A percentile compares a stretch with the other conserved stretches of the same genome.
Evolutionary conservation across 768 basidiomycete genomes (phyloP).

Genomic region (Tephrocybe rancida): DNA sequence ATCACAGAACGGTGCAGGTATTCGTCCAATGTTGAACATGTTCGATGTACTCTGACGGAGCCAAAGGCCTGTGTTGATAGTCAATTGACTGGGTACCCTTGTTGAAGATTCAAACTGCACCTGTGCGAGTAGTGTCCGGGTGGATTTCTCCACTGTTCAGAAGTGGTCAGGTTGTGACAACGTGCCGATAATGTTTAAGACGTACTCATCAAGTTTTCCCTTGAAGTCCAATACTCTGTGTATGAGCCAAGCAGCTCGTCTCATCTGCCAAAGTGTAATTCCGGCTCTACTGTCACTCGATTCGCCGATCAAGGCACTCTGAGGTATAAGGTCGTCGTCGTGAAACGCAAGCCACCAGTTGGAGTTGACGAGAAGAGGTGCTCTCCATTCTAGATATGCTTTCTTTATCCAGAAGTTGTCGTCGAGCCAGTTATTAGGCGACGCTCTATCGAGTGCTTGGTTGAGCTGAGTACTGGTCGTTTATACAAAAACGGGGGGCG

Average conservation of each 20-base stretch:
- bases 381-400: slow-evolving; percentile 87
- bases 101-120: slow-evolving; percentile 31
- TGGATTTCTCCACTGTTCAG: slow-evolving; percentile 63
- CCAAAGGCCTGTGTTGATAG: slow-evolving; percentile 55
- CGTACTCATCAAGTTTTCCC: slow-evolving; percentile 59
- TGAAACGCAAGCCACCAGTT: slow-evolving; percentile 95
- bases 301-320: slow-evolving; percentile 35
- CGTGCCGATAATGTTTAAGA: not conserved
- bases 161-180: not conserved
- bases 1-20: slow-evolving; percentile 73
- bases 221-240: slow-evolving; percentile 76
- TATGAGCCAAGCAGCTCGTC: slow-evolving; percentile 82
- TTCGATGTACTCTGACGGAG: slow-evolving; percentile 55
- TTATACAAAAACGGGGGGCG: slow-evolving; percentile 6
- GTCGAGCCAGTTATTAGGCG: slow-evolving; percentile 92
- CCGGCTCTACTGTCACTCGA: slow-evolving; percentile 40
- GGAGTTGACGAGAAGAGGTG: slow-evolving; percentile 84
- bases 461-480: slow-evolving; percentile 21
- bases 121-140: slow-evolving; percentile 73
- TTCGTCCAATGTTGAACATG: slow-evolving; percentile 78
- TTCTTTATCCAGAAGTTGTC: slow-evolving; percentile 92
- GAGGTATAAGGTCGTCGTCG: slow-evolving; percentile 70
- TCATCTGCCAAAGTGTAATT: slow-evolving; percentile 82
- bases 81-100: not conserved
- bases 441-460: slow-evolving; percentile 76